A percentile compares a stretch with the other conserved stretches of the same genome.
These are phyloP conservation scores for Trichothecium sympodiale DNA, from an alignment of 2,329 filamentous ascomycete species.

Conservation along the genomic window DNA sequence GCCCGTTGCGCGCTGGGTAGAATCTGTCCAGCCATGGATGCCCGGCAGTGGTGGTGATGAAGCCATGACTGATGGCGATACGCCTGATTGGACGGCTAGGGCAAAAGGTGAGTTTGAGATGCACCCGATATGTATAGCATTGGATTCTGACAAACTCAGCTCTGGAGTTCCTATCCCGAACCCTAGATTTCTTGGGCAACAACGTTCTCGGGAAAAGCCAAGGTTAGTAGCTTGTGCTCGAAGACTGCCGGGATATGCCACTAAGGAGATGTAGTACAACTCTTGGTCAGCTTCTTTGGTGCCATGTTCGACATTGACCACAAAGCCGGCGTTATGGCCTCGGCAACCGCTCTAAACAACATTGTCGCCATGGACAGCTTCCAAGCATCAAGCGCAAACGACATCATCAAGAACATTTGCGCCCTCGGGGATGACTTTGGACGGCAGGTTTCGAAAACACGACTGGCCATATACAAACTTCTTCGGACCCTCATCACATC, in stretches of 20 bases:
- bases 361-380: constrained; percentile 40
- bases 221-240: constrained; percentile 18
- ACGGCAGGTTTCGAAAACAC: constrained; percentile 38
- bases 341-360: constrained; percentile 38
- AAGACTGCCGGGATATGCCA: background rate
- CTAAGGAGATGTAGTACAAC: constrained; percentile 18
- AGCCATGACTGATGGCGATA: constrained; percentile 25
- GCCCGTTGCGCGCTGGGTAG: constrained; percentile 42
- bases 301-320: constrained; percentile 49
- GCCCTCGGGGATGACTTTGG: constrained; percentile 46
- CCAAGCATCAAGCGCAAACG: constrained; percentile 32
- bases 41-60: constrained; percentile 27
- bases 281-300: constrained; percentile 43
- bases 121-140: background rate
- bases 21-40: constrained; percentile 45
- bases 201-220: constrained; percentile 38
- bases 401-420: constrained; percentile 38
- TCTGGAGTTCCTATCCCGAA: constrained; percentile 44
- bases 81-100: constrained; percentile 39
- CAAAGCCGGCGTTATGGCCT: constrained; percentile 45
- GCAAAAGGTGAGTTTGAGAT: constrained; percentile 32
- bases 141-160: constrained; percentile 21
- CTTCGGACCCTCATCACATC: constrained; percentile 32
- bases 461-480: constrained; percentile 40
- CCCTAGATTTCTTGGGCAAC: constrained; percentile 34